Percentiles rank a stretch among this genome's conserved stretches.
These are phyloP conservation scores for Balakata baccata DNA, from an alignment of 345 rosid species.

Conservation along the genomic window DNA sequence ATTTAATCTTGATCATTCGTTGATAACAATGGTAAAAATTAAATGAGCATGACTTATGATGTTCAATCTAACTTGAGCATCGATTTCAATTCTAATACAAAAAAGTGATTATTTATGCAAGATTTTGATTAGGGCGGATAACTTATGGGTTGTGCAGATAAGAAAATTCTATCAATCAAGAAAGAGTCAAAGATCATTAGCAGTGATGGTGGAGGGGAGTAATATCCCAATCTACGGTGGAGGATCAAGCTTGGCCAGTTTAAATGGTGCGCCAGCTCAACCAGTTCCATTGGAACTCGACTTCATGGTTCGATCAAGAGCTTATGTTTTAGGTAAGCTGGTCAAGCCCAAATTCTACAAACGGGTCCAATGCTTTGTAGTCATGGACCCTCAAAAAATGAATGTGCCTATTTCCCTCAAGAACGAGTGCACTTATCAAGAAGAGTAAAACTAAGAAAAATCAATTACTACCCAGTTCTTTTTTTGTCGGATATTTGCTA, in stretches of 20 bases:
- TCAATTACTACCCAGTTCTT: too few relatives aligned
- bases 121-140: neutral
- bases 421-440: slow-evolving; percentile 44
- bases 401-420: slow-evolving; percentile 38
- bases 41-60: too few relatives aligned
- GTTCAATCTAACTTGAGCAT: too few relatives aligned
- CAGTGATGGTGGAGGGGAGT: slow-evolving; percentile 40
- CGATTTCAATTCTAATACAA: too few relatives aligned
- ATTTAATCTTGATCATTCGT: too few relatives aligned
- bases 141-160: slow-evolving; percentile 33
- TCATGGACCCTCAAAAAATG: slow-evolving; percentile 60
- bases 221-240: slow-evolving; percentile 61
- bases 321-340: slow-evolving; percentile 53
- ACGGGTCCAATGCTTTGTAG: slow-evolving; percentile 42
- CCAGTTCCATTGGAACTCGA: slow-evolving; percentile 49
- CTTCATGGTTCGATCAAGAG: slow-evolving; percentile 56
- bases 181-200: slow-evolving; percentile 51
- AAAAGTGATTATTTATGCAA: neutral
- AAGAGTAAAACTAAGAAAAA: too few relatives aligned
- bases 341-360: slow-evolving; percentile 56
- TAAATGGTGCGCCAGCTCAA: slow-evolving; percentile 43
- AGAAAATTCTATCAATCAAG: slow-evolving; percentile 54
- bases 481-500: too few relatives aligned
- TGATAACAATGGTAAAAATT: too few relatives aligned
- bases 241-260: slow-evolving; percentile 48